A percentile compares a stretch with the other conserved stretches of the same genome.
These are phyloP conservation scores for Brasenia schreberi DNA, from an alignment of 164 flowering plant genomes.

Conservation along the genomic window DNA sequence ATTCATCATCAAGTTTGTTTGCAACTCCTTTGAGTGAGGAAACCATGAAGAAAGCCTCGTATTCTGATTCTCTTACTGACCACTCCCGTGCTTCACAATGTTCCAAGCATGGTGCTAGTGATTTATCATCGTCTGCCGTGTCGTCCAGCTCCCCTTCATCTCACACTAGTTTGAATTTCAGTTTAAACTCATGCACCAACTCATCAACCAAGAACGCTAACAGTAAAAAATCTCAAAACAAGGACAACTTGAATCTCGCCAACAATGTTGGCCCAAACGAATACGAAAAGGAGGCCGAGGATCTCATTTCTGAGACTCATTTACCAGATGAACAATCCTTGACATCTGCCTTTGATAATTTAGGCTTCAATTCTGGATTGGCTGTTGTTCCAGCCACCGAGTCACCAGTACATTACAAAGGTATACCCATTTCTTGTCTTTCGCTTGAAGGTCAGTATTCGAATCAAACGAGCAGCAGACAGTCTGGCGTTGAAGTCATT, in stretches of 20 bases:
- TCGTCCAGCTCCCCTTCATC: not conserved
- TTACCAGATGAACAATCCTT: not conserved
- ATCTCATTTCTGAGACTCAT: not conserved
- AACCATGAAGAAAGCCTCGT: not conserved
- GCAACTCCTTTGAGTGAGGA: not conserved
- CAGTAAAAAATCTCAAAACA: not conserved
- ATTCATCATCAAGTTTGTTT: not conserved
- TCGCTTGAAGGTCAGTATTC: not conserved
- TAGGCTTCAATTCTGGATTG: not conserved
- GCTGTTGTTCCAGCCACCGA: not conserved
- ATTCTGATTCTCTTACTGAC: not conserved
- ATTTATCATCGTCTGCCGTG: not conserved
- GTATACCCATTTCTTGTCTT: not conserved
- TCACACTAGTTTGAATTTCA: not conserved
- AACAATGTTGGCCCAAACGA: not conserved
- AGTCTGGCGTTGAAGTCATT: not conserved
- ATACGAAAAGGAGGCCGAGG: not conserved
- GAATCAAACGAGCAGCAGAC: not conserved
- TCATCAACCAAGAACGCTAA: not conserved
- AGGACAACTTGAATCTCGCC: not conserved
- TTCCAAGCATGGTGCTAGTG: not conserved
- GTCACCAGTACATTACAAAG: not conserved
- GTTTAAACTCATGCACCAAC: not conserved
- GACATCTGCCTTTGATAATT: not conserved
- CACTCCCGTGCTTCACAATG: not conserved